A percentile compares a stretch with the other conserved stretches of the same genome.
phyloP scores from a whole-genome alignment of 2,329 filamentous ascomycete species.

The Apiospora pterosperma region DNA sequence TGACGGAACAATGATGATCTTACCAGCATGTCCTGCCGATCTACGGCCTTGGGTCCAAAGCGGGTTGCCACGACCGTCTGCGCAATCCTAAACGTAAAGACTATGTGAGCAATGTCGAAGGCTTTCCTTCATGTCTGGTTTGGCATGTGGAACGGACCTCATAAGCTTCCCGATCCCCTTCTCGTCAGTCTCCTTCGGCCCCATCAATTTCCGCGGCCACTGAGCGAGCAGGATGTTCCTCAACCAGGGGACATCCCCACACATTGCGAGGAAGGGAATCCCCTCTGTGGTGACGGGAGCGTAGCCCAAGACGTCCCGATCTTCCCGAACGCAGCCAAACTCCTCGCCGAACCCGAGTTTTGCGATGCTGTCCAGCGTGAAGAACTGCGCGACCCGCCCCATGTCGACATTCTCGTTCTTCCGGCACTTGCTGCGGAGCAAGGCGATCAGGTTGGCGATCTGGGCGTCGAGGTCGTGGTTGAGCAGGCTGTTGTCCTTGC shows the following conservation, averaged over 20 bases:
- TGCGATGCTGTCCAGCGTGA: slow-evolving; percentile 24
- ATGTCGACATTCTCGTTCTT: slow-evolving; percentile 11
- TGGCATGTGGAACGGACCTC: neutral
- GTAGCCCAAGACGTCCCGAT: slow-evolving; percentile 19
- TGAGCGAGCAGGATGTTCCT: slow-evolving; percentile 16
- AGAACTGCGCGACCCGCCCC: slow-evolving; percentile 7
- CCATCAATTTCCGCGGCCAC: slow-evolving; percentile 15
- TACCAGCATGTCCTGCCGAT: slow-evolving; percentile 17
- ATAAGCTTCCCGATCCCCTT: slow-evolving; percentile 16
- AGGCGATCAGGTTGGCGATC: slow-evolving; percentile 9
- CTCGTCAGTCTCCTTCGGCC: slow-evolving; percentile 19
- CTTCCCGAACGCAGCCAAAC: slow-evolving; percentile 20
- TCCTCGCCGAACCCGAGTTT: slow-evolving; percentile 20
- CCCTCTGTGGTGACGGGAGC: slow-evolving; percentile 10
- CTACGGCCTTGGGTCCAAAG: neutral
- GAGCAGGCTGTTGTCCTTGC: slow-evolving; percentile 15
- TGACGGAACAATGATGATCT: neutral
- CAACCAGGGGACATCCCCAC: slow-evolving; percentile 18
- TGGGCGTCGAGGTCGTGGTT: slow-evolving; percentile 15
- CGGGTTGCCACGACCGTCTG: neutral
- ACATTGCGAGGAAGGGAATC: slow-evolving; percentile 12
- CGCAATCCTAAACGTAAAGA: neutral
- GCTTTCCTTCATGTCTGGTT: neutral
- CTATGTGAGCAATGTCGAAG: neutral
- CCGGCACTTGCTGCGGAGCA: slow-evolving; percentile 14